Base-by-base conservation (phyloP, 805 yeast genomes). In the Lipomyces starkeyi region DNA sequence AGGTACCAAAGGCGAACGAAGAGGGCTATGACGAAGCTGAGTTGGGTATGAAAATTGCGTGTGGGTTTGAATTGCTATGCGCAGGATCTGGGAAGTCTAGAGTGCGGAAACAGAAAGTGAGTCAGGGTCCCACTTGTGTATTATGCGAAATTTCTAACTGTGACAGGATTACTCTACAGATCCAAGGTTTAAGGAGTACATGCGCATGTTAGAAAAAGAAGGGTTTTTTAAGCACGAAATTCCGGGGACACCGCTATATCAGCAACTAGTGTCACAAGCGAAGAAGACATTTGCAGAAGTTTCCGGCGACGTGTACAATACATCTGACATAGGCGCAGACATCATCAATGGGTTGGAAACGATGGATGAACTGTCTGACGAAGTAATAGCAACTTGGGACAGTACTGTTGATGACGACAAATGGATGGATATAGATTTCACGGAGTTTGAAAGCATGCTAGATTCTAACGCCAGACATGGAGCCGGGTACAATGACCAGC, bases 51-150 rank as follows among this genome's bases (percentile, higher is more conserved):
- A 75, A 74, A 58, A 27, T 75, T 9, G 63, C 76, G 13, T 66
- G 72, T 27, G 77, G 74, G 2, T 62, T 75, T 49, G 77, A 74
- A 61, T 52, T 73, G 55, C 67, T 74, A 5, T 69, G 71, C 32
- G 61, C 68, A 22, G 68, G 68, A 5, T 61, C 65, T 20, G 69
- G 66, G 5, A 62, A 62, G 37, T 49, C 64, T 8, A 47, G 53
- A 56, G 22, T 17, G 14, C 63, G 58, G 61, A 58, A 40, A 35
- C 40, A 49, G 13, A 37, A 35, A 17, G 52, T 27, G 52, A 43
- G 49, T 17, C 22, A 43, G 4, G 3, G 8, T n/a, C 22, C 22
- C 22, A n/a, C 22, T 43, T n/a, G 8, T 43, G 22, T 6, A 7
- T n/a, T n/a, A 20, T 27, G 53, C 54, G 14, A 11, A 63, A 22